Conservation (phyloP, 2,329 filamentous ascomycete species). For the Pseudogymnoascus sp. region DNA sequence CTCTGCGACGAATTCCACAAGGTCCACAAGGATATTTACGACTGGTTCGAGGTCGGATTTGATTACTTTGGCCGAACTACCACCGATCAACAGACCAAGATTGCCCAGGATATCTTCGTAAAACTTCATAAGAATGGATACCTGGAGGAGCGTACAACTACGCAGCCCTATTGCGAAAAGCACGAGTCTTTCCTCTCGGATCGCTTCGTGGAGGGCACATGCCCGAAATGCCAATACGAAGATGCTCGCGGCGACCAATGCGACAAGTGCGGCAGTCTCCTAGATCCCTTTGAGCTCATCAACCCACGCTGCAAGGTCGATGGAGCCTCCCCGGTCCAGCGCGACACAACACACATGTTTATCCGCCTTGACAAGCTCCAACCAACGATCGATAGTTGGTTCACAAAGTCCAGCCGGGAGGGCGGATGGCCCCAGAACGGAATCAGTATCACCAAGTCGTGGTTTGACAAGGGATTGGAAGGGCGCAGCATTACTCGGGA, state of each 20-base stretch:
- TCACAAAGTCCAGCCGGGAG: constrained; percentile 60
- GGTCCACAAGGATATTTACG: constrained; percentile 82
- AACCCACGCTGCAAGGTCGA: constrained; percentile 90
- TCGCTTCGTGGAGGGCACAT: constrained; percentile 74
- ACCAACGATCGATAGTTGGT: constrained; percentile 68
- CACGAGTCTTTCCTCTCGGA: constrained; percentile 75
- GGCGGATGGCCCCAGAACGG: constrained; percentile 71
- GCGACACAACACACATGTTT: constrained; percentile 84
- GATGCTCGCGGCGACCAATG: constrained; percentile 68
- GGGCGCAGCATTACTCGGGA: constrained; percentile 86
- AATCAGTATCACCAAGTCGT: constrained; percentile 66
- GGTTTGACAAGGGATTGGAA: constrained; percentile 76
- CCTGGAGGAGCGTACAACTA: constrained; percentile 76
- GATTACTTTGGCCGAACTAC: constrained; percentile 93
- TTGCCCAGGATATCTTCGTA: constrained; percentile 83
- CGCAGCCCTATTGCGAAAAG: constrained; percentile 81
- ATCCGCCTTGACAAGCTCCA: constrained; percentile 79
- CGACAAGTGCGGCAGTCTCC: constrained; percentile 58
- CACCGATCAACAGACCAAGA: constrained; percentile 79
- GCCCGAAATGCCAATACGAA: constrained; percentile 62
- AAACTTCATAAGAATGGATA: constrained; percentile 84
- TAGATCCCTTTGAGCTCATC: constrained; percentile 56
- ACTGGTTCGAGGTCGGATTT: constrained; percentile 93
- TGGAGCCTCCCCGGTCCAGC: constrained; percentile 66
- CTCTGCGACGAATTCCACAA: constrained; percentile 90